Evolutionary conservation across 164 flowering plant species (phyloP), one percentile per base, ranked within the genome.

Genomic region (Umbellularia californica): DNA sequence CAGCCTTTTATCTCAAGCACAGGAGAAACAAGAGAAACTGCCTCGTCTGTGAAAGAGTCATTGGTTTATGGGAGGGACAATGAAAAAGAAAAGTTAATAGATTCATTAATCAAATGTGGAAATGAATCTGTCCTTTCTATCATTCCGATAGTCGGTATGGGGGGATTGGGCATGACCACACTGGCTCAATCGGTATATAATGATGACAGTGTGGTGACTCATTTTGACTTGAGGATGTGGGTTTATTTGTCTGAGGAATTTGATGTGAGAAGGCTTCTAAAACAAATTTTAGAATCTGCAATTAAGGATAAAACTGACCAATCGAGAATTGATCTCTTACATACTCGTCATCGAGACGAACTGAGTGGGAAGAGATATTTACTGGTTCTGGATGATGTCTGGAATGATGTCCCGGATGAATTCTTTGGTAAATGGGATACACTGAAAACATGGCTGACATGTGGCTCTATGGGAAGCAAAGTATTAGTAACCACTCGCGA

Each of bases 371-470:
- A 62, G 23, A 58, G n/a, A n/a, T 69, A 35, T 63, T 47, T 75
- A 41, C 67, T 75, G 2, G 77, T 75, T 4, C 62, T 75, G 10
- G 77, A 75, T 62, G 68, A 75, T 62, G 72, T 75, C 3, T 58
- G 73, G 72, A 63, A 75, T 12, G 70, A 65, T 25, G 67, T 50
- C 4, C 3, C 50, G 7, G 2, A 5, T 7, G 28, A 12, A 14
- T 33, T 33, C 41, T 33, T 33, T 33, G 41, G 3, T 2, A 33
- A 73, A 11, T 75, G 77, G 77, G 35, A 75, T 4, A 22, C 6
- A 13, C 67, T 75, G 14, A 12, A 10, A 23, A 19, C 13, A 17
- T 52, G 52, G 19, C 41, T 69, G 9, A 41, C 28, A 14, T 5
- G 22, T 58, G 77, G 72, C 13, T 23, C 20, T 2, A 35, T 23